Conservation (phyloP, 805 yeast genomes). For the Candida odintsovae region DNA sequence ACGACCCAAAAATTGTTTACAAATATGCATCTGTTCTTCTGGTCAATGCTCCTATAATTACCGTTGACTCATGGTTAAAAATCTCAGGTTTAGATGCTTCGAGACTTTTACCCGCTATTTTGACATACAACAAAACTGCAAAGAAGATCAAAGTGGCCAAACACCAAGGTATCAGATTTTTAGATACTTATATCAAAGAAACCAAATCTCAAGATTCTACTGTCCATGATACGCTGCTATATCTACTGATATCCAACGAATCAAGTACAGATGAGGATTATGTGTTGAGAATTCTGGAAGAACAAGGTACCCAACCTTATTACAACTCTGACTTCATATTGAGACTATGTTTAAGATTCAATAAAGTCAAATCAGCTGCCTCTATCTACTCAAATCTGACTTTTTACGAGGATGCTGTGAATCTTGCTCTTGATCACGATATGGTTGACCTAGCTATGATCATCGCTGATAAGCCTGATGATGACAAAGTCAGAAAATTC, state of each 20-base stretch:
- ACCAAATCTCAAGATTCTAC: conserved; percentile 37
- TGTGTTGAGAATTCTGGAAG: conserved; percentile 45
- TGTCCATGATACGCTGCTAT: conserved; percentile 65
- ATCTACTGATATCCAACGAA: conserved; percentile 47
- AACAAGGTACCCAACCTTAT: conserved; percentile 29
- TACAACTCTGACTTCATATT: conserved; percentile 74
- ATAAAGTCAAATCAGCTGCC: conserved; percentile 61
- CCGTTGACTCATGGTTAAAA: conserved; percentile 77
- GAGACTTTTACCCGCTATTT: conserved; percentile 67
- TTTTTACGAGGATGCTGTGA: conserved; percentile 75
- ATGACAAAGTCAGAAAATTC: conserved; percentile 51
- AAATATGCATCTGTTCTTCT: conserved; percentile 64
- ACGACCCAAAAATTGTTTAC: conserved; percentile 48
- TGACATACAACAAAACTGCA: conserved; percentile 55
- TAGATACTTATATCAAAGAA: conserved; percentile 47
- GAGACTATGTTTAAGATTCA: conserved; percentile 59
- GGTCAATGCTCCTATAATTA: conserved; percentile 58
- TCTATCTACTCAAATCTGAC: conserved; percentile 63
- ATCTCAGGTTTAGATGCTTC: conserved; percentile 48
- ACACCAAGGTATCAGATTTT: conserved; percentile 63
- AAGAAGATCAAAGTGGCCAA: conserved; percentile 34
- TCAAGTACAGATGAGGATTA: conserved; percentile 35
- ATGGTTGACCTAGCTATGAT: conserved; percentile 52
- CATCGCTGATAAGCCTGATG: conserved; percentile 52
- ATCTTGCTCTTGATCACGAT: conserved; percentile 59